Conservation (phyloP, 495 filamentous ascomycete genomes). For the Neurospora africana region DNA sequence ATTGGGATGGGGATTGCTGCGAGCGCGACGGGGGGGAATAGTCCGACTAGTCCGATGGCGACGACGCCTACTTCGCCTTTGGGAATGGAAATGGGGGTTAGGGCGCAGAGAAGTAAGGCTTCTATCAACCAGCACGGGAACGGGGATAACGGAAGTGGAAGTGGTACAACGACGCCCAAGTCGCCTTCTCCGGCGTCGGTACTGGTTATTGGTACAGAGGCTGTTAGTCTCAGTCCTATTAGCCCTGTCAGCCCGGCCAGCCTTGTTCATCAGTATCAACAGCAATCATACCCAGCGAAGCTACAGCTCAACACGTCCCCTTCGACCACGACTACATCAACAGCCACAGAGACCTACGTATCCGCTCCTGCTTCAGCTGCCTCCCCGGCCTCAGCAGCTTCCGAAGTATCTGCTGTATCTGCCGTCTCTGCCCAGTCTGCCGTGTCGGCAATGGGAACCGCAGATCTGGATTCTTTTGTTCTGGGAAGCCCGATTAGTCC, state of each 20-base stretch:
- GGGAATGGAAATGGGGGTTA: no score
- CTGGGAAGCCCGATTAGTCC: constrained; percentile 3
- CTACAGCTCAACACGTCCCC: neutral
- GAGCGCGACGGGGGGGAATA: no score
- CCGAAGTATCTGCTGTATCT: neutral
- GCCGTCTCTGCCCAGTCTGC: neutral
- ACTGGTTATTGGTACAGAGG: neutral
- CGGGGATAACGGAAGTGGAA: neutral
- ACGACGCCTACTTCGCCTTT: no score
- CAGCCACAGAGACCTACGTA: neutral
- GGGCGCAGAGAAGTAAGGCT: neutral
- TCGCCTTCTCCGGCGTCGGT: neutral
- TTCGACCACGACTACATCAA: neutral
- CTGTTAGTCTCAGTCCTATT: neutral
- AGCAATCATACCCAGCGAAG: neutral
- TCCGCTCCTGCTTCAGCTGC: neutral
- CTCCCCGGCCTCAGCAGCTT: no score
- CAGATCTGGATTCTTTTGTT: neutral
- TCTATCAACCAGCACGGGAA: neutral
- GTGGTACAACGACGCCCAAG: neutral
- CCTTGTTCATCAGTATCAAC: neutral
- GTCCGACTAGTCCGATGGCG: neutral
- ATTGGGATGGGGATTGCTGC: neutral
- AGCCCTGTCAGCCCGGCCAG: neutral
- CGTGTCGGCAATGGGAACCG: neutral